Conservation (phyloP, 305 asterid genomes). For the Striga hermonthica region DNA sequence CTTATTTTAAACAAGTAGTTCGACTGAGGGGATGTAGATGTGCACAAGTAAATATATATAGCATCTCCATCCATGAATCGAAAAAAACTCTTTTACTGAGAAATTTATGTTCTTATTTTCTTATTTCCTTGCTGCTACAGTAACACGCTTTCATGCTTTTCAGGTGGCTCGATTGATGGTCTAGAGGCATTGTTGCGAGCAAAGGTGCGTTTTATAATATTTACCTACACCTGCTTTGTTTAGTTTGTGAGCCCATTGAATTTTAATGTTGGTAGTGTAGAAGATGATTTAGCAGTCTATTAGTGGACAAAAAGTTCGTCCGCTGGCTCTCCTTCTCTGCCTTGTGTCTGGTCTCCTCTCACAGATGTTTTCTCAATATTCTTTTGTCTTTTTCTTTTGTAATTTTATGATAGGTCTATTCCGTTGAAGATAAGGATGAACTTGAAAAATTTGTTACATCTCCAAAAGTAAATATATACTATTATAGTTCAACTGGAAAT, state of each 20-base stretch:
- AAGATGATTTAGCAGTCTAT: conserved; percentile 6
- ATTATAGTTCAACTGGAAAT: conserved; percentile 48
- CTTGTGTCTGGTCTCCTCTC: conserved; percentile 9
- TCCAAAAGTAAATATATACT: conserved; percentile 68
- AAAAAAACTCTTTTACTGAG: conserved; percentile 11
- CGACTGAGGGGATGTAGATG: too few relatives aligned
- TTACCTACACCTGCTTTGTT: conserved; percentile 23
- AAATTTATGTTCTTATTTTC: conserved; percentile 25
- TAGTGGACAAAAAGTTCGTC: conserved; percentile 4
- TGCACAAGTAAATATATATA: background rate
- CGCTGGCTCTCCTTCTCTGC: background rate
- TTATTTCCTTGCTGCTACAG: conserved; percentile 23
- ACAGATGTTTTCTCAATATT: conserved; percentile 21
- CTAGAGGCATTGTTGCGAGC: conserved; percentile 83
- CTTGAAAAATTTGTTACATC: conserved; percentile 66
- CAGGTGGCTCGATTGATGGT: conserved; percentile 88
- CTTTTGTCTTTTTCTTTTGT: conserved; percentile 7
- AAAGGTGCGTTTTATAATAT: conserved; percentile 54
- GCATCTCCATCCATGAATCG: conserved; percentile 25
- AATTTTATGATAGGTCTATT: conserved; percentile 54
- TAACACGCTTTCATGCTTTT: conserved; percentile 33
- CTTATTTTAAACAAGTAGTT: too few relatives aligned
- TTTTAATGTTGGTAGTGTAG: conserved; percentile 10
- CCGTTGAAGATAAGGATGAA: conserved; percentile 74
- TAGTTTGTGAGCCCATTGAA: conserved; percentile 15